Evolutionary conservation across 2,329 filamentous ascomycete species (phyloP).

Genomic region (Neopestalotiopsis sp.): DNA sequence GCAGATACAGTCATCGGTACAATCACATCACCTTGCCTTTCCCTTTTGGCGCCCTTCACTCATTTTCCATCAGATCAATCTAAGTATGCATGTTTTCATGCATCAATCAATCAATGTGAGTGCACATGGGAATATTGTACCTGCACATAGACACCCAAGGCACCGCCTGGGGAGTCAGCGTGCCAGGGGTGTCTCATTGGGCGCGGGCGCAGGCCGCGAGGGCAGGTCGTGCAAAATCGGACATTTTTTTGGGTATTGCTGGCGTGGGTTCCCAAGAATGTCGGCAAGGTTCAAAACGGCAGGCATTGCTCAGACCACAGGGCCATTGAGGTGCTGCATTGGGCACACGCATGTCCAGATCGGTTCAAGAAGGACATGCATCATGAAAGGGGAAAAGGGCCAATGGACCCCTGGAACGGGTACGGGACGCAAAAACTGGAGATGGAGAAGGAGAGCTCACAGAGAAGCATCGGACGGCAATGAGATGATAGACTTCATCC

Average conservation of each 20-base stretch:
- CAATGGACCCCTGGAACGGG: constrained; percentile 2
- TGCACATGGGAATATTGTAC: not conserved
- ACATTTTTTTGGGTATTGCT: constrained; percentile 15
- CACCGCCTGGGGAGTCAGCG: not conserved
- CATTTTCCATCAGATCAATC: not conserved
- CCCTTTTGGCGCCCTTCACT: not conserved
- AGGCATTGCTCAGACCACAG: constrained; percentile 20
- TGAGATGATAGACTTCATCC: constrained; percentile 13
- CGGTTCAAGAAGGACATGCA: constrained; percentile 17
- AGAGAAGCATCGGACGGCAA: not conserved
- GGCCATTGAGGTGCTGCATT: constrained; percentile 14
- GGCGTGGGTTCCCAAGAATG: constrained; percentile 14
- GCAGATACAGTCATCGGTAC: not conserved
- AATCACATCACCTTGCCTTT: not conserved
- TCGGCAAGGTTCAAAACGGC: constrained; percentile 16
- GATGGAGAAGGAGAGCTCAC: not conserved
- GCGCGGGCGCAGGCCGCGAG: not conserved
- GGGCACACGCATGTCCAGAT: constrained; percentile 16
- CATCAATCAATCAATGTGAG: constrained; percentile 1
- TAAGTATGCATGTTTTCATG: constrained; percentile 3
- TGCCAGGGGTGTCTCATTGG: not conserved
- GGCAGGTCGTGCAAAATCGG: constrained; percentile 15
- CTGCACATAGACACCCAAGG: not conserved
- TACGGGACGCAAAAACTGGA: constrained; percentile 1
- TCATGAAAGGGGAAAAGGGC: constrained; percentile 11